These are phyloP conservation scores for Naematelia encephala DNA, from an alignment of 768 basidiomycete genomes.

Conservation along the genomic window DNA sequence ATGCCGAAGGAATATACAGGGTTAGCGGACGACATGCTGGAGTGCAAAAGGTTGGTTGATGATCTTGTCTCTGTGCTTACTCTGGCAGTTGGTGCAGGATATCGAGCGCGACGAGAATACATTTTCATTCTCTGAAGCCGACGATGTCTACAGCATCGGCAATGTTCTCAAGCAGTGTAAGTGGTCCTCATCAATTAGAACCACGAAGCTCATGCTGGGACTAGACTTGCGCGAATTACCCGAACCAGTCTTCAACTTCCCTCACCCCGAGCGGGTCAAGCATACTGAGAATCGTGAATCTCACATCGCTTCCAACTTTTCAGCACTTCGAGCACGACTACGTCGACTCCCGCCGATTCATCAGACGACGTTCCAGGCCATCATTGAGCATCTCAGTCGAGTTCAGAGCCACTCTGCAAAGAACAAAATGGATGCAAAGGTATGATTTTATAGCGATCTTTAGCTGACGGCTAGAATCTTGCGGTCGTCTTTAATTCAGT, in stretches of 20 bases:
- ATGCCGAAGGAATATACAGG: conserved; percentile 48
- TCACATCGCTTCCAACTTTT: conserved; percentile 68
- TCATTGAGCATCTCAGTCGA: conserved; percentile 77
- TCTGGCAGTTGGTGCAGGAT: conserved; percentile 69
- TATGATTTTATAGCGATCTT: conserved; percentile 1
- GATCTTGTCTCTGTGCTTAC: not conserved
- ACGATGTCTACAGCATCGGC: conserved; percentile 79
- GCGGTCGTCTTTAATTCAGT: conserved; percentile 83
- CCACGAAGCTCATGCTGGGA: conserved; percentile 54
- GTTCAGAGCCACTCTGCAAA: conserved; percentile 64
- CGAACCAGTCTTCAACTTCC: conserved; percentile 80
- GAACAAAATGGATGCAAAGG: conserved; percentile 87
- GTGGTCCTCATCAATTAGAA: not conserved
- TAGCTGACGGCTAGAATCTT: conserved; percentile 59
- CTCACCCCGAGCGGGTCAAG: conserved; percentile 74
- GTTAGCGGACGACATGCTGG: conserved; percentile 63
- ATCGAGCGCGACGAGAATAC: conserved; percentile 76
- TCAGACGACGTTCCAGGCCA: conserved; percentile 72
- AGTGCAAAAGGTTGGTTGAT: conserved; percentile 66
- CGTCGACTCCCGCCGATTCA: conserved; percentile 77
- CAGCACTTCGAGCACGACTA: conserved; percentile 79
- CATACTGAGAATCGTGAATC: conserved; percentile 63
- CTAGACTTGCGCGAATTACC: conserved; percentile 74
- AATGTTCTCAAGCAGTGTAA: conserved; percentile 67
- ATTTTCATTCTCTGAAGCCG: conserved; percentile 65